These are phyloP conservation scores for Babesia caballi DNA, from an alignment of 169 alveolate genomes.

Conservation along the genomic window DNA sequence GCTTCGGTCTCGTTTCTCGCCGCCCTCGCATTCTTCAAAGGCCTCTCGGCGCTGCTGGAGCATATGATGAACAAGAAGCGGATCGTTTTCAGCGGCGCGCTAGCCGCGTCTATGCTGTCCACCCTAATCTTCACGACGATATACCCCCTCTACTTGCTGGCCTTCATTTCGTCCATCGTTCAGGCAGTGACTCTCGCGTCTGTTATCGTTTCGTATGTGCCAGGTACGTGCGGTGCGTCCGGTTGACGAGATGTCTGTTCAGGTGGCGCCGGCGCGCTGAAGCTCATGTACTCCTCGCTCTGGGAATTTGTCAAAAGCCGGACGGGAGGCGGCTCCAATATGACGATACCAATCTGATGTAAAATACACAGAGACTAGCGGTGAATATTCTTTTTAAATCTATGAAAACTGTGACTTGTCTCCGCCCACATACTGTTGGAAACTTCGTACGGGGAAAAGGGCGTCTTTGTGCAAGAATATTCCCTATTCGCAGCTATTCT, in stretches of 20 bases:
- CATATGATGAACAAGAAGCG: conserved; percentile 56
- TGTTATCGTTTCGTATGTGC: conserved; percentile 56
- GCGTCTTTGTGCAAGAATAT: too few species aligned
- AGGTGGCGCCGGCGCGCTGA: conserved; percentile 71
- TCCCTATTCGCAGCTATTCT: too few species aligned
- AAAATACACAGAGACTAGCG: not conserved
- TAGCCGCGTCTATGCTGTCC: conserved; percentile 21
- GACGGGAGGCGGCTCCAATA: conserved; percentile 4
- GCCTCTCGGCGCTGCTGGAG: conserved; percentile 42
- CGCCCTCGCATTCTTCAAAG: conserved; percentile 50
- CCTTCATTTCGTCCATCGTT: conserved; percentile 45
- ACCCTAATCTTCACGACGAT: conserved; percentile 53
- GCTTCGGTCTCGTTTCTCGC: conserved; percentile 45
- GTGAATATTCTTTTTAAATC: too few species aligned
- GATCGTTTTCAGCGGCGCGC: conserved; percentile 45
- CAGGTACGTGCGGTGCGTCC: conserved; percentile 23
- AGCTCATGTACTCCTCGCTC: conserved; percentile 46
- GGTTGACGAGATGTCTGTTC: not conserved
- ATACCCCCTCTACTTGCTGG: conserved; percentile 58
- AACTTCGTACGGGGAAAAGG: too few species aligned
- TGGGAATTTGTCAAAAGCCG: conserved; percentile 57
- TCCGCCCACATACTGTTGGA: too few species aligned
- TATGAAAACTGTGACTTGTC: too few species aligned
- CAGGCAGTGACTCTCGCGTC: conserved; percentile 45
- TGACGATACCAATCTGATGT: not conserved